phyloP scores from a whole-genome alignment of 371 early-diverging fungal species.

The Mucor mucedo region DNA sequence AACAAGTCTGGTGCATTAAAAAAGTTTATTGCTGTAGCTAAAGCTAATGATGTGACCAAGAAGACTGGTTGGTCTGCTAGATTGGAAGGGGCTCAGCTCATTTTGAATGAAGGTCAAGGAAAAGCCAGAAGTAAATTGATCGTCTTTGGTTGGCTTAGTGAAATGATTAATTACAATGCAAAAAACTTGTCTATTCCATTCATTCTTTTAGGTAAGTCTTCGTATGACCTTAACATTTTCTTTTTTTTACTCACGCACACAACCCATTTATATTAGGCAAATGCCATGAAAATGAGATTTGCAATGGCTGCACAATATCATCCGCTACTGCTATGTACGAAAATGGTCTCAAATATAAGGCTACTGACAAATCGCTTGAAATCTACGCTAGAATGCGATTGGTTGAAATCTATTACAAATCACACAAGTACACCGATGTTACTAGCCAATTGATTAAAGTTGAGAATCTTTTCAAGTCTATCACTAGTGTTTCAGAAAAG shows the following conservation, averaged over 20 bases:
- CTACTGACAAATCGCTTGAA: constrained; percentile 14
- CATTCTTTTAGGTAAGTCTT: constrained; percentile 25
- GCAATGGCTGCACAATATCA: constrained; percentile 11
- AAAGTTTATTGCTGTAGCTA: constrained; percentile 20
- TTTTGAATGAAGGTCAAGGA: constrained; percentile 18
- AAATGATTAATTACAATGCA: constrained; percentile 16
- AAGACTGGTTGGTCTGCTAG: constrained; percentile 19
- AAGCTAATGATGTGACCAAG: constrained; percentile 5
- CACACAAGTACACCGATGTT: neutral
- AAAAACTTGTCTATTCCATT: constrained; percentile 18
- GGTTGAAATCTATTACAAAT: constrained; percentile 16
- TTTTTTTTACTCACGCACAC: neutral
- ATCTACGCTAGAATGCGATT: constrained; percentile 17
- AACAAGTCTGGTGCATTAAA: constrained; percentile 14
- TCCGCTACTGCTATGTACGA: constrained; percentile 11
- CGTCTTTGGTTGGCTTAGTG: constrained; percentile 16
- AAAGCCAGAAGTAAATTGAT: constrained; percentile 18
- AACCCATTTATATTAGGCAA: constrained; percentile 11
- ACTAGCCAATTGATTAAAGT: neutral
- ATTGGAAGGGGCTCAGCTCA: constrained; percentile 23
- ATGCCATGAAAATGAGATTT: constrained; percentile 28
- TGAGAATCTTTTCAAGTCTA: constrained; percentile 4
- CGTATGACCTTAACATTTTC: neutral
- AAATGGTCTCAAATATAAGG: constrained; percentile 9
- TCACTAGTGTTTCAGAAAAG: constrained; percentile 2